Base-by-base conservation (phyloP, 768 basidiomycete species). In the Porpolomopsis calyptriformis region DNA sequence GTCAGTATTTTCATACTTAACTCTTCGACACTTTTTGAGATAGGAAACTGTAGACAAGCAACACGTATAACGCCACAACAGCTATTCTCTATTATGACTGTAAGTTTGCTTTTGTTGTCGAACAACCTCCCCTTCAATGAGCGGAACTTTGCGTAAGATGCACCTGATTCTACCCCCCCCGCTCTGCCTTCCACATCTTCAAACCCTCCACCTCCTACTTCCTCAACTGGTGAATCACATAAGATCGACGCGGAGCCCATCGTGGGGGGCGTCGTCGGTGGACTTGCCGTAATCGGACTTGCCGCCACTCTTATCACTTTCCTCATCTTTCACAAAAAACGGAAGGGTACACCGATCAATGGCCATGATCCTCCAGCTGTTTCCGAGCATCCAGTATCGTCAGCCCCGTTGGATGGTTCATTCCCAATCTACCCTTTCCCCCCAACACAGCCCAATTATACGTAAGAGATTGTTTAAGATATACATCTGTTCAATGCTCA, bases 211-310 rank as follows among this genome's bases (percentile, higher is more conserved):
- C 12, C 18, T 7, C 24, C 45, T 4, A 35, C 43, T 20, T n/a
- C 43, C 14, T 11, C 34, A 6, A 19, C n/a, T 4, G 5, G 38
- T 33, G 27, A 12, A 16, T 26, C 29, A 7, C 47, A 51, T 5
- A 55, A 55, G 33, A 51, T 52, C 4, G 52, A 58, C 29, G 48
- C 50, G 9, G 60, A 52, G 4, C 52, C 56, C 12, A 58, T 60
- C 20, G 60, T 52, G 12, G 60, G 60, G 26, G 57, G 58, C 16
- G 57, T 55, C 4, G 51, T 59, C 11, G 60, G 56, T 36, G 59
- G 56, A 4, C n/a, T 60, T 35, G 54, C 51, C 4, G 47, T 43
- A 4, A 38, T 62, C 40, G 55, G 45, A n/a, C 35, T 57, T 2
- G 20, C 55, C n/a, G 50, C 43, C 14, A 53, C 45, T 12, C 16